Percentiles rank a stretch among this genome's conserved stretches.
Conservation (phyloP, 306 rosid genomes). For the Pyrus pyrifolia region DNA sequence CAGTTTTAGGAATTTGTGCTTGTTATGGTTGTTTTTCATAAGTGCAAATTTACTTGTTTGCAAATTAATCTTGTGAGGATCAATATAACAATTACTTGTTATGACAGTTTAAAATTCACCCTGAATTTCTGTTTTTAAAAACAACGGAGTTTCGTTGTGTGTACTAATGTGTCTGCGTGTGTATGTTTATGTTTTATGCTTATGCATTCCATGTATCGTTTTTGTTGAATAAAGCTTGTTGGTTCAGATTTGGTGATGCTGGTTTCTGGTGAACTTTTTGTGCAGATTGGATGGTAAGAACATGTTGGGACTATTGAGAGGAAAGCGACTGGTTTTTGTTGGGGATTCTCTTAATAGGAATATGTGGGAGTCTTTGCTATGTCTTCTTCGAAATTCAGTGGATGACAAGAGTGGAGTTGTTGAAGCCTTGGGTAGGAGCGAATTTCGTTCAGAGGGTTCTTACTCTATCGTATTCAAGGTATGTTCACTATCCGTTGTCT, state of each 20-base stretch:
- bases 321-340: conserved; percentile 18
- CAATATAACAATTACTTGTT: background rate
- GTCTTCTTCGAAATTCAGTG: conserved; percentile 13
- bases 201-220: background rate
- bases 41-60: background rate
- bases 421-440: conserved; percentile 5
- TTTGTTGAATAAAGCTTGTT: background rate
- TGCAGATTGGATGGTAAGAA: conserved; percentile 16
- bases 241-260: background rate
- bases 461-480: conserved; percentile 13
- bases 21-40: background rate
- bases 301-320: conserved; percentile 18
- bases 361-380: conserved; percentile 25
- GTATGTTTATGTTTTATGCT: background rate
- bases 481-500: background rate
- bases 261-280: background rate
- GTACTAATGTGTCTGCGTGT: background rate
- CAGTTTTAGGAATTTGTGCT: background rate
- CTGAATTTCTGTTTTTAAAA: background rate
- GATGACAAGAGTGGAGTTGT: conserved; percentile 11
- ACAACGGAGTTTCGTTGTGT: background rate
- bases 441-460: conserved; percentile 13
- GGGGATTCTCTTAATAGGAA: conserved; percentile 26
- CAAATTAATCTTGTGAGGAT: background rate
- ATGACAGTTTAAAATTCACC: background rate